Base-by-base conservation (phyloP, 352 stramenopile species). In the Phytophthora syringae region DNA sequence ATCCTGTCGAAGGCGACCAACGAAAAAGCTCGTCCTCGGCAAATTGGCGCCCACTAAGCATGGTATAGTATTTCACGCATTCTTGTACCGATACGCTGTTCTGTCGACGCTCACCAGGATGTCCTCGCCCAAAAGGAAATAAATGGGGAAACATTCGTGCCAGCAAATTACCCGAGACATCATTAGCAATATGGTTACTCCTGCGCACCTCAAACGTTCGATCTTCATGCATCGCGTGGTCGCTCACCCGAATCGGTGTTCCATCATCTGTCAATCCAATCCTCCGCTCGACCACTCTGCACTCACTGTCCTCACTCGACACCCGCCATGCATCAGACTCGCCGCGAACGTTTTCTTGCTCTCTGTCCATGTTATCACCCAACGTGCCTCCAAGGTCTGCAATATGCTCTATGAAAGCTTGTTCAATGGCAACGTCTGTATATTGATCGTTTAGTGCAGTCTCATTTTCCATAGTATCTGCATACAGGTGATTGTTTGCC, bases 1-100 rank as follows among this genome's bases (percentile, higher is more conserved):
- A 67, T 30, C 9, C 32, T 20, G 30, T 60, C 59, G 24, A 67
- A 67, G 5, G 39, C 52, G 4, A 54, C 22, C 32, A 67, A 28
- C 18, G 30, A 25, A 39, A 67, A 67, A 60, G 30, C 30, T 60
- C 49, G 39, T 67, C 40, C 24, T 67, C 49, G 7, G 50, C 59
- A 55, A 67, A 67, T n/a, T 45, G 40, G 0, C 59, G 59, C 9
- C 12, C 18, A 12, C 59, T 67, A 5, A 60, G 43, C 32, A 52
- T 36, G 7, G 18, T 21, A 15, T 67, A 67, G 21, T 60, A 34
- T 13, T 58, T 48, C 16, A 60, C 36, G 21, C 59, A 67, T 37
- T 34, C 50, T 28, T 67, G 28, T 15, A 53, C 18, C 4, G 39
- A 50, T 16, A 60, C 15, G 37, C 16, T n/a, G 47, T 56, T 30